phyloP scores from a whole-genome alignment of 805 yeast genomes.

The Grigorovia yakushimaensis region DNA sequence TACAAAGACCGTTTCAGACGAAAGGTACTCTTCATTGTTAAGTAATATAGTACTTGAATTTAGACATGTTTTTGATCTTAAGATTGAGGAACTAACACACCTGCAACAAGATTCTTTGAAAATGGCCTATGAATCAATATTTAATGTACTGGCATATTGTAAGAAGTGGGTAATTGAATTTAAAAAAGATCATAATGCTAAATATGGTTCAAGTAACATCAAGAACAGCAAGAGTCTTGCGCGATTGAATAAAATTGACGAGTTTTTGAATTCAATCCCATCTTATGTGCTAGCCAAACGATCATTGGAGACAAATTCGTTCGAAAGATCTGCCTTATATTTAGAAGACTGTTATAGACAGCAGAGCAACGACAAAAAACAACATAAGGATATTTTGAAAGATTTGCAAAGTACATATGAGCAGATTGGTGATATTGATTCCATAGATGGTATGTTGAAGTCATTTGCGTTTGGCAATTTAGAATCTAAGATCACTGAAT shows the following conservation, averaged over 20 bases:
- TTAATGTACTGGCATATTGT: constrained; percentile 73
- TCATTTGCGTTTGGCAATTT: constrained; percentile 59
- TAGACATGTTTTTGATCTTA: constrained; percentile 42
- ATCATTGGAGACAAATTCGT: constrained; percentile 75
- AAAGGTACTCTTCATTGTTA: constrained; percentile 30
- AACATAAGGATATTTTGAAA: constrained; percentile 29
- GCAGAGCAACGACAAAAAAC: constrained; percentile 6
- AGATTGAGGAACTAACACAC: constrained; percentile 36
- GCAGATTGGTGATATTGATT: constrained; percentile 79
- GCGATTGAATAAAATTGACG: constrained; percentile 32
- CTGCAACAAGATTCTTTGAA: constrained; percentile 51
- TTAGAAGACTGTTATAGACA: constrained; percentile 64
- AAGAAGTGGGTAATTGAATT: constrained; percentile 57
- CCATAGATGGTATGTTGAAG: constrained; percentile 76
- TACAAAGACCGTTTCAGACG: constrained; percentile 38
- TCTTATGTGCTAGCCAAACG: constrained; percentile 63
- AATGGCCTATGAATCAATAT: constrained; percentile 61
- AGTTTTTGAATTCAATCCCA: constrained; percentile 48
- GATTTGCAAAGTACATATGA: constrained; percentile 72
- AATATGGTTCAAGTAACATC: constrained; percentile 21
- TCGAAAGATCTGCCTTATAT: constrained; percentile 78
- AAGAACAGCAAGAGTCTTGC: constrained; percentile 15
- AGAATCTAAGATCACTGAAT: constrained; percentile 66
- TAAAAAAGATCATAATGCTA: constrained; percentile 27
- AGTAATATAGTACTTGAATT: constrained; percentile 51